Evolutionary conservation across 129 eudicot genomes (phyloP).

Genomic region (Arctium minus): DNA sequence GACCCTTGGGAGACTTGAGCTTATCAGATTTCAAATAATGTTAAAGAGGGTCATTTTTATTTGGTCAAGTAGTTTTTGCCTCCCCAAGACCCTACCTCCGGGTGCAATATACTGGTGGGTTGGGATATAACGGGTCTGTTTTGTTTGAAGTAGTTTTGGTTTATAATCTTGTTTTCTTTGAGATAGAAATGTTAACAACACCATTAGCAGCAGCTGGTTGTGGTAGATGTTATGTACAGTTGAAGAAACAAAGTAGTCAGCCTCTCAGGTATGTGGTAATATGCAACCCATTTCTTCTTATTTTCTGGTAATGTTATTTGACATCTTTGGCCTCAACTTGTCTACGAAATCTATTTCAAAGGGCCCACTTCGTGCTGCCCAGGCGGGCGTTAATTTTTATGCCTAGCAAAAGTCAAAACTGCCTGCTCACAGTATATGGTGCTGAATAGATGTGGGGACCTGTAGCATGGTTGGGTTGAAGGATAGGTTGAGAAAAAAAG

Average conservation of each 20-base stretch:
- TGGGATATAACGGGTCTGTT: not conserved
- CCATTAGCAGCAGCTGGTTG: not conserved
- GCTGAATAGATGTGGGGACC: not conserved
- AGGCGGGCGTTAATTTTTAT: not conserved
- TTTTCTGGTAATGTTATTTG: not conserved
- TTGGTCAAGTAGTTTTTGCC: not conserved
- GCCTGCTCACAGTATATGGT: not conserved
- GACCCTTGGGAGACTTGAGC: constrained; percentile 25
- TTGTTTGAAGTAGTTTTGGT: not conserved
- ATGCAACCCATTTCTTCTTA: not conserved
- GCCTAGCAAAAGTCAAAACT: not conserved
- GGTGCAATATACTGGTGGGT: too few species aligned
- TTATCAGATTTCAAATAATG: not conserved
- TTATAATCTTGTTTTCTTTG: not conserved
- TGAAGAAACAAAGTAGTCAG: not conserved
- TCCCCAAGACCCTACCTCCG: not conserved
- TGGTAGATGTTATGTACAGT: not conserved
- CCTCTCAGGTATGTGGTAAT: not conserved
- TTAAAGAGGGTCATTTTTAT: constrained; percentile 13
- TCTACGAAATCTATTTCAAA: not conserved
- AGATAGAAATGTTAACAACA: not conserved
- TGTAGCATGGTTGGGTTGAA: too few species aligned
- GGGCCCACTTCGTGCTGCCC: not conserved
- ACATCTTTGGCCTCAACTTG: not conserved
- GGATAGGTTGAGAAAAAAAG: too few species aligned